Evolutionary conservation across 2,329 filamentous ascomycete genomes (phyloP), one percentile per base, ranked within the genome.

Genomic region (Aspergillus neotritici): DNA sequence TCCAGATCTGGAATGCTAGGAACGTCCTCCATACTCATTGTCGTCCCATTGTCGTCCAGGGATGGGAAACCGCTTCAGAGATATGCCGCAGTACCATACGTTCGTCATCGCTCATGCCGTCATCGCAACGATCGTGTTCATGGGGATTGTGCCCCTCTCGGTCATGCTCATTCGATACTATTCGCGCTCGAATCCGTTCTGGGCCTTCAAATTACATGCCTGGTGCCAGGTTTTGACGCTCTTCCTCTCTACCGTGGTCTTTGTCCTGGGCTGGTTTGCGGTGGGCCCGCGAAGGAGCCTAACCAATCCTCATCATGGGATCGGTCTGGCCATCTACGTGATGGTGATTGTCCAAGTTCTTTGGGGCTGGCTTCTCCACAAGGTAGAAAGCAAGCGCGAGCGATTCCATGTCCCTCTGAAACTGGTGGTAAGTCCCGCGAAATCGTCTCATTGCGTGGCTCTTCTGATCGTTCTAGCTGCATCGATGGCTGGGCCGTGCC

Each of bases 401-500:
- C 67, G 73, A 47, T 69, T 68, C 41, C 75, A 76, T 54, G 69
- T 79, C 32, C 78, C 80, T 8, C 60, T 82, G 34, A 81, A 75
- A 52, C 62, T 79, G 30, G 77, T 80, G 67, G 75, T 79, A 65
- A 55, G 72, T 63, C 16, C 10, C 12, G 25, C 12, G n/a, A 7
- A 16, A 17, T 33, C 33, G 16, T 3, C 8, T 14, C 21, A 17
- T 40, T 30, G 13, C 10, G 35, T 29, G 2, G 25, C 28, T 29
- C 16, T 17, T 37, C 33, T 7, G 25, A 28, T 71, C 14, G 76
- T 75, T 74, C 31, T 75, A 86, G 75, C 66, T 97, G 33, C 93
- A 98, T 68, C 86, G 90, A 61, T 96, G 93, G 88, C 69, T 86
- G 13, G 93, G 93, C 13, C 77, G 90, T 44, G 71, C 79, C 1